Evolutionary conservation across 352 stramenopile genomes (phyloP), one percentile per base, ranked within the genome.

Genomic region (Phytophthora melonis): DNA sequence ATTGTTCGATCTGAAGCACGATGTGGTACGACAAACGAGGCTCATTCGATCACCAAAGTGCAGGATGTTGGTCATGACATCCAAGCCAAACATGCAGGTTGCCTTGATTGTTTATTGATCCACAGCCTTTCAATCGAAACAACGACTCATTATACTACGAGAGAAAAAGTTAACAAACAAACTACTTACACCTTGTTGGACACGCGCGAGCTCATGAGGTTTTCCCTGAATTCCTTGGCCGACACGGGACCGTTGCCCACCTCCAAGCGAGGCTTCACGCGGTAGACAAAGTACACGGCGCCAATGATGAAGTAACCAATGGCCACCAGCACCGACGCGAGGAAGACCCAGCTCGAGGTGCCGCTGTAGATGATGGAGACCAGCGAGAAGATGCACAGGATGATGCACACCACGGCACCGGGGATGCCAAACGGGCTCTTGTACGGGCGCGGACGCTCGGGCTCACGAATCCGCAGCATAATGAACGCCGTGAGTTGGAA

Each of bases 401-500:
- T 54, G 30, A 91, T 74, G 58, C 80, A 86, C 7, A 87, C 9
- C 10, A 87, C 57, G 0, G 81, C 83, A 1, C 81, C 81, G 0
- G 80, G 72, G 6, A 91, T 70, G 30, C 83, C 83, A 58, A 91
- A 91, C 3, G 79, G 79, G 25, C 75, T 87, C 39, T 71, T 74
- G 77, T 89, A 91, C 34, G 83, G 82, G 4, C 83, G 83, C 21
- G 70, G 66, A 7, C 83, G 78, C 1, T 88, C 74, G 1, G 83
- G 83, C n/a, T 91, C 83, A 11, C 72, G 56, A 49, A 84, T n/a
- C 27, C 83, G 81, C 39, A 91, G 71, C 49, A 80, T 81, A 61
- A 91, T 87, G 63, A 91, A 91, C 11, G 83, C 73, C 1, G 69
- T 68, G 21, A 91, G 74, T 59, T 91, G 83, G 72, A 91, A 89